Percentiles rank a stretch among this genome's conserved stretches.
Evolutionary conservation across 345 rosid species (phyloP).

Genomic region (Corymbia maculata): DNA sequence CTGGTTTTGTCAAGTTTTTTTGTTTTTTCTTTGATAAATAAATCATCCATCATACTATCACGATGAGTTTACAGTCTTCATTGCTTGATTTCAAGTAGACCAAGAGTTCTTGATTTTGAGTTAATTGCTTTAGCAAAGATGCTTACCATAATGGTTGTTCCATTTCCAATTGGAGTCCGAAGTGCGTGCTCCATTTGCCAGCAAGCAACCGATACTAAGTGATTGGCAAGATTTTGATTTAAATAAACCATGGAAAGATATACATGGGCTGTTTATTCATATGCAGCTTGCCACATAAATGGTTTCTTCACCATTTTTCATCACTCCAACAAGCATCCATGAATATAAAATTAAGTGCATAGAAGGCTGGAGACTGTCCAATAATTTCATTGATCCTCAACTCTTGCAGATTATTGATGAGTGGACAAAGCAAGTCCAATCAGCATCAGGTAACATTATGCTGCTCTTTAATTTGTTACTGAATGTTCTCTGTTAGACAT

Average conservation of each 20-base stretch:
- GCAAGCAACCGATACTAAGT: conserved; percentile 38
- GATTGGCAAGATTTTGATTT: not conserved
- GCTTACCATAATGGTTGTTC: conserved; percentile 11
- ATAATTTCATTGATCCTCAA: not conserved
- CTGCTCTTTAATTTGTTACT: not conserved
- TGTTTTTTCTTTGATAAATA: not conserved
- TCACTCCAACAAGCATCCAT: not conserved
- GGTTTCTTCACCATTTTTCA: not conserved
- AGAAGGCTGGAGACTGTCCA: not conserved
- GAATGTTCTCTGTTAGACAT: not conserved
- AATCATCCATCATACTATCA: not conserved
- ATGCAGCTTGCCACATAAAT: not conserved
- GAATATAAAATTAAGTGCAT: not conserved
- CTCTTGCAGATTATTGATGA: conserved; percentile 64
- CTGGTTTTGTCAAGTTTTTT: rapidly evolving
- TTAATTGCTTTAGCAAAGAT: not conserved
- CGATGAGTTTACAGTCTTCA: not conserved
- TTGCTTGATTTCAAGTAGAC: not conserved
- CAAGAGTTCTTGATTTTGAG: not conserved
- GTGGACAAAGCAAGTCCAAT: conserved; percentile 74
- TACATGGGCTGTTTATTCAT: conserved; percentile 2
- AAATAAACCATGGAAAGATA: conserved; percentile 1
- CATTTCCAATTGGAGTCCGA: conserved; percentile 35
- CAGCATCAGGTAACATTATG: conserved; percentile 43
- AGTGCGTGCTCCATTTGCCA: conserved; percentile 42